phyloP scores from a whole-genome alignment of 805 yeast species.

The Starmerella etchellsii region DNA sequence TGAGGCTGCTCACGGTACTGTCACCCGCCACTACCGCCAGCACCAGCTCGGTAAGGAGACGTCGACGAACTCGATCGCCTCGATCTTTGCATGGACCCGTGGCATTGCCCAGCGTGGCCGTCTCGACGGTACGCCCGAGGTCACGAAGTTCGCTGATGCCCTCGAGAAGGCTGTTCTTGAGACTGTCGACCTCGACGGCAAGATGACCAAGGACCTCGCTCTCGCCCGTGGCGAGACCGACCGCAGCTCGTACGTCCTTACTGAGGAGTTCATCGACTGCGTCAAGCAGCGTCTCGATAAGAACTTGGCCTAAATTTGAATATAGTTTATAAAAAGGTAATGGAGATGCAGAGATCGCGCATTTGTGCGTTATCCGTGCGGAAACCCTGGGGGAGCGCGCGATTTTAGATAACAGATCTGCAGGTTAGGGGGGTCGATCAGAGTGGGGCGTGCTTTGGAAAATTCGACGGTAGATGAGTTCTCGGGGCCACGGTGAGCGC shows the following conservation, averaged over 20 bases:
- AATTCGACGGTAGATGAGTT: no score
- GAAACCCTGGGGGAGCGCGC: no score
- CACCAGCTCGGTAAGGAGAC: constrained; percentile 96
- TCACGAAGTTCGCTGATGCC: constrained; percentile 60
- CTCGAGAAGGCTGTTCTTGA: constrained; percentile 77
- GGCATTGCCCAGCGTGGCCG: constrained; percentile 88
- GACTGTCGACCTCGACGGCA: constrained; percentile 69
- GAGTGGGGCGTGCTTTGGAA: no score
- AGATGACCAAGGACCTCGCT: constrained; percentile 95
- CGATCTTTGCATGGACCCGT: constrained; percentile 93
- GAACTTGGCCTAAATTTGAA: constrained; percentile 3
- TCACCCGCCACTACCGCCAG: constrained; percentile 91
- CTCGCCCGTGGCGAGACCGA: constrained; percentile 77
- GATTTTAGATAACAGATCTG: no score
- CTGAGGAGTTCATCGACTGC: constrained; percentile 79
- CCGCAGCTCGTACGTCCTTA: constrained; percentile 71
- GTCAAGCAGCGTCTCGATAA: constrained; percentile 53
- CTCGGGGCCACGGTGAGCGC: no score
- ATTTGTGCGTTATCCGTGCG: no score
- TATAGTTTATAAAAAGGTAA: no score
- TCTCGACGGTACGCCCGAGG: constrained; percentile 76
- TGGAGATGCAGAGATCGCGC: no score
- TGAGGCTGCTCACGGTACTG: constrained; percentile 99
- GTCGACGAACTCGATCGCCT: constrained; percentile 92
- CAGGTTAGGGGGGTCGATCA: no score